These are phyloP conservation scores for Silene noctiflora DNA, from an alignment of 179 eudicot genomes.

Conservation along the genomic window DNA sequence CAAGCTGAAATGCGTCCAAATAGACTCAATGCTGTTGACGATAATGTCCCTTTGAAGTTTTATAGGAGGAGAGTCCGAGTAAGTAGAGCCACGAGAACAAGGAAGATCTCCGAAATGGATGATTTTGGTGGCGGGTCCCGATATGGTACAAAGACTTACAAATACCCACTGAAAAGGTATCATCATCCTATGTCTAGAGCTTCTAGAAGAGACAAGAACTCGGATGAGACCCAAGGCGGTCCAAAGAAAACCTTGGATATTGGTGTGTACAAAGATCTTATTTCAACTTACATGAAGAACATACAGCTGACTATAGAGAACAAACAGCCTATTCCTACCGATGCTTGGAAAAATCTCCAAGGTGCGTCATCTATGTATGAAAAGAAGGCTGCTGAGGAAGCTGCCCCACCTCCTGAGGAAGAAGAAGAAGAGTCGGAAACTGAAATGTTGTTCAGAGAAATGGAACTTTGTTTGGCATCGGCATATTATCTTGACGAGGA, in stretches of 20 bases:
- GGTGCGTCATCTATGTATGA: conserved; percentile 37
- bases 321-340: conserved; percentile 69
- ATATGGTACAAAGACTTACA: conserved; percentile 16
- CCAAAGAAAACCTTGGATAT: conserved; percentile 50
- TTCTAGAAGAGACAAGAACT: conserved; percentile 25
- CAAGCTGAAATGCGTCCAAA: conserved; percentile 41
- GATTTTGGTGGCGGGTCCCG: conserved; percentile 26
- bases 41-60: conserved; percentile 36
- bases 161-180: conserved; percentile 18
- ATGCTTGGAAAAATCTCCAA: conserved; percentile 74
- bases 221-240: conserved; percentile 28
- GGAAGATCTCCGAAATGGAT: conserved; percentile 34
- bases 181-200: conserved; percentile 10
- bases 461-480: conserved; percentile 82
- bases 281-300: conserved; percentile 75
- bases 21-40: conserved; percentile 32
- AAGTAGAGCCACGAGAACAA: conserved; percentile 17
- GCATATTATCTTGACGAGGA: conserved; percentile 58
- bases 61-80: conserved; percentile 27
- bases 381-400: conserved; percentile 41
- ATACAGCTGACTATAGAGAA: conserved; percentile 63
- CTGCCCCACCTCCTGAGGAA: conserved; percentile 27
- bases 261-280: conserved; percentile 60
- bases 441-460: conserved; percentile 76
- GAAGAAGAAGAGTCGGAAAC: conserved; percentile 64